These are phyloP conservation scores for Psilocybe mexicana DNA, from an alignment of 1,284 basidiomycete genomes.

Conservation along the genomic window DNA sequence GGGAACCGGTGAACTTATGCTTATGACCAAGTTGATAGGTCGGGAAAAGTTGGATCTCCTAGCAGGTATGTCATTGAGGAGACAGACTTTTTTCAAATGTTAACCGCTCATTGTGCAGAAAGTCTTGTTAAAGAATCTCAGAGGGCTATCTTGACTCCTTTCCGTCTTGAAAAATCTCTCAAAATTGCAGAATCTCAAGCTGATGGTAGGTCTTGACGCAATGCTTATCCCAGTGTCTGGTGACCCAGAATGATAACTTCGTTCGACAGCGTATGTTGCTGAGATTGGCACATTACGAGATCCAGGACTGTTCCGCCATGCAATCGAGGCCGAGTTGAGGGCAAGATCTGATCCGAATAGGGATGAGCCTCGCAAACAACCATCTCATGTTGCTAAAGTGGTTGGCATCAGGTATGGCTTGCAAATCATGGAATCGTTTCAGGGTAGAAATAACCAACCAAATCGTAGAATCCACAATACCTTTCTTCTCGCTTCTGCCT, in stretches of 20 bases:
- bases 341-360: slow-evolving; percentile 43
- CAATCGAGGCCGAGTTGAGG: slow-evolving; percentile 54
- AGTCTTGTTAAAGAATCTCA: slow-evolving; percentile 60
- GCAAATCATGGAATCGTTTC: too few relatives aligned
- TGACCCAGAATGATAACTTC: not conserved
- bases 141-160: slow-evolving; percentile 60
- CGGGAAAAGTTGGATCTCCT: slow-evolving; percentile 77
- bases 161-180: slow-evolving; percentile 60
- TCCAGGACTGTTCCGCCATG: slow-evolving; percentile 53
- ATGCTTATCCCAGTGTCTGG: not conserved
- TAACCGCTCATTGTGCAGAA: slow-evolving; percentile 43
- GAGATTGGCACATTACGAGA: slow-evolving; percentile 66
- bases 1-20: slow-evolving; percentile 66
- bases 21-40: slow-evolving; percentile 60
- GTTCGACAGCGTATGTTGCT: slow-evolving; percentile 57
- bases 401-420: too few relatives aligned
- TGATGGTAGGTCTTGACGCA: slow-evolving; percentile 47
- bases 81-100: not conserved
- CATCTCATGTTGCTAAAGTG: too few relatives aligned
- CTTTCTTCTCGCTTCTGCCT: slow-evolving; percentile 74
- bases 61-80: slow-evolving; percentile 53
- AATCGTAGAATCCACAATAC: slow-evolving; percentile 66
- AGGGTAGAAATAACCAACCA: too few relatives aligned
- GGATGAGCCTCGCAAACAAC: too few relatives aligned
- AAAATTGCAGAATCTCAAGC: slow-evolving; percentile 71